Conservation (phyloP, 768 basidiomycete species). For the Vishniacozyma victoriae region DNA sequence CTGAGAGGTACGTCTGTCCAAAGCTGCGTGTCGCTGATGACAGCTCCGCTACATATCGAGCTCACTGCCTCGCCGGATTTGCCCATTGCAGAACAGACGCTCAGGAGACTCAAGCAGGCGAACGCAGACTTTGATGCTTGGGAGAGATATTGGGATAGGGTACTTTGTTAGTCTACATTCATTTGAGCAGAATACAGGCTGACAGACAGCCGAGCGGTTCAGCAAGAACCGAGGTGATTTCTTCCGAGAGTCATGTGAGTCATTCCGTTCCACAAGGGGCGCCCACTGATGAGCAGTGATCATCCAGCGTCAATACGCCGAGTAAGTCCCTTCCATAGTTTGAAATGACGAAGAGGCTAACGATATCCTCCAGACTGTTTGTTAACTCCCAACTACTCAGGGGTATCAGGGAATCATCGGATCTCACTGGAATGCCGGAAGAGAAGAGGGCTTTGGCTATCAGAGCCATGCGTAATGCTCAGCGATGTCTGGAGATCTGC, state of each 20-base stretch:
- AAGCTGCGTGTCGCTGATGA: slow-evolving; percentile 2
- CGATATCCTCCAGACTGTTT: slow-evolving; percentile 48
- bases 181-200: slow-evolving; percentile 48
- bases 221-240: slow-evolving; percentile 59
- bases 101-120: slow-evolving; percentile 64
- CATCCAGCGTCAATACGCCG: slow-evolving; percentile 60
- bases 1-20: slow-evolving; percentile 52
- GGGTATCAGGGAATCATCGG: slow-evolving; percentile 71
- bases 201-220: slow-evolving; percentile 68
- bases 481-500: slow-evolving; percentile 74
- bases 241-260: slow-evolving; percentile 64
- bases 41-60: slow-evolving; percentile 73
- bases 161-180: slow-evolving; percentile 25
- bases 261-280: neutral
- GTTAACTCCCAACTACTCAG: slow-evolving; percentile 45
- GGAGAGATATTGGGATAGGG: slow-evolving; percentile 52
- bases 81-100: slow-evolving; percentile 67
- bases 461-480: slow-evolving; percentile 74
- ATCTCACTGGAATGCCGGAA: slow-evolving; percentile 74
- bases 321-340: slow-evolving; percentile 64
- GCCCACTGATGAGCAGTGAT: slow-evolving; percentile 47
- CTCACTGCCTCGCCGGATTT: slow-evolving; percentile 66
- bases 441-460: slow-evolving; percentile 74
- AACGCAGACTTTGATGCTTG: slow-evolving; percentile 73
- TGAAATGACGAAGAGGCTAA: slow-evolving; percentile 70